These are phyloP conservation scores for Chlorophyllum brunneum DNA, from an alignment of 768 basidiomycete genomes.

Conservation along the genomic window DNA sequence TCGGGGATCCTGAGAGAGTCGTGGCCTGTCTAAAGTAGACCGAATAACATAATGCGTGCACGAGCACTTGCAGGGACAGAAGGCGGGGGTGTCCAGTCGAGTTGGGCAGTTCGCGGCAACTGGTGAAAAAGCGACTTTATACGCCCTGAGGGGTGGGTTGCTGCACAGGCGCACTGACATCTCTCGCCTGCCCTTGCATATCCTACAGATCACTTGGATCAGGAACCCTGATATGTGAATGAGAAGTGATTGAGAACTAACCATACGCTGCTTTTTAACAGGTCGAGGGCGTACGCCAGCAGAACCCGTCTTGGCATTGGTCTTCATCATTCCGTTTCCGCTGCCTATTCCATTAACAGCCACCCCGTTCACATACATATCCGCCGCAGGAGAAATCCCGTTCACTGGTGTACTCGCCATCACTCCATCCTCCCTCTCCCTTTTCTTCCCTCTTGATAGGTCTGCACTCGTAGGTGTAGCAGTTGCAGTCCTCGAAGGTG, in stretches of 20 bases:
- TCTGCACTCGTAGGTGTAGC: slow-evolving; percentile 29
- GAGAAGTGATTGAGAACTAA: slow-evolving; percentile 29
- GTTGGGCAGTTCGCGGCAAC: neutral
- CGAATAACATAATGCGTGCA: neutral
- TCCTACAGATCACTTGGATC: slow-evolving; percentile 38
- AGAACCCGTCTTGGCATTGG: slow-evolving; percentile 56
- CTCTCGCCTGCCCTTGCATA: slow-evolving; percentile 58
- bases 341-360: slow-evolving; percentile 30
- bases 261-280: slow-evolving; percentile 74
- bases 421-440: slow-evolving; percentile 34
- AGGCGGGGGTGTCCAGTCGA: neutral
- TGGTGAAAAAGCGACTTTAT: slow-evolving; percentile 21
- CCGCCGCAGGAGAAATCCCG: slow-evolving; percentile 10
- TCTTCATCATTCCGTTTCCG: slow-evolving; percentile 31
- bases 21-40: neutral
- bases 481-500: slow-evolving; percentile 9
- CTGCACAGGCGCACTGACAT: slow-evolving; percentile 52
- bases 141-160: slow-evolving; percentile 74
- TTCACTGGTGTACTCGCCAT: slow-evolving; percentile 15
- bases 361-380: slow-evolving; percentile 25
- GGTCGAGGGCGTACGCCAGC: slow-evolving; percentile 61
- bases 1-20: neutral
- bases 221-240: neutral
- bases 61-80: neutral
- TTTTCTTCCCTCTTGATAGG: slow-evolving; percentile 35